Evolutionary conservation across 305 asterid genomes (phyloP).

Genomic region (Coffea humblotiana): DNA sequence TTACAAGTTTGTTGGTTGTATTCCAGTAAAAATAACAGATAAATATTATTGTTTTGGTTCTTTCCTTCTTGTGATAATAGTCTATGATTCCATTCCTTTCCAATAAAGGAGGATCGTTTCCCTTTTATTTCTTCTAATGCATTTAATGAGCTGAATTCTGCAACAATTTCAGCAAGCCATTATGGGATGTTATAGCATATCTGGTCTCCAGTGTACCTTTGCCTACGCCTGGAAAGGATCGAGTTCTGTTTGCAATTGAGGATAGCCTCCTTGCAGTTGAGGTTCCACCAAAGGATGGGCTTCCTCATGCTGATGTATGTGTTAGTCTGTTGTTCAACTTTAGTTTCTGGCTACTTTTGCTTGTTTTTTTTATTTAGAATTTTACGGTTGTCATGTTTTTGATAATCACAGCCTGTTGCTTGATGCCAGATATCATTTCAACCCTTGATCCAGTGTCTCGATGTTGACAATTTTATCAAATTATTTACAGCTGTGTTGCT

Average conservation of each 20-base stretch:
- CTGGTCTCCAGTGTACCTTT: conserved; percentile 80
- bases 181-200: conserved; percentile 84
- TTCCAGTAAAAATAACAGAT: background rate
- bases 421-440: conserved; percentile 89
- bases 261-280: conserved; percentile 87
- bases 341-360: conserved; percentile 5
- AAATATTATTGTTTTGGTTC: background rate
- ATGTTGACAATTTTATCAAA: conserved; percentile 92
- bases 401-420: conserved; percentile 28
- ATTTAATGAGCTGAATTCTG: conserved; percentile 32
- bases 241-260: conserved; percentile 79
- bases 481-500: conserved; percentile 89
- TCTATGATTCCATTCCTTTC: background rate
- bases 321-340: conserved; percentile 18
- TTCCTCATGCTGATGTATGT: conserved; percentile 98
- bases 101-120: background rate
- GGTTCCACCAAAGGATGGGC: conserved; percentile 90
- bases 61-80: background rate
- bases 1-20: background rate
- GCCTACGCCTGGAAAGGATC: conserved; percentile 94
- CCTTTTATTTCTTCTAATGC: conserved; percentile 2
- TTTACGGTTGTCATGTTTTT: conserved; percentile 15
- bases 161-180: conserved; percentile 81
- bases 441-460: conserved; percentile 96
- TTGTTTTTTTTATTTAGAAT: conserved; percentile 8